Evolutionary conservation across 1,139 yeast genomes (phyloP), one percentile per base, ranked within the genome.

Genomic region (Diutina sp.): DNA sequence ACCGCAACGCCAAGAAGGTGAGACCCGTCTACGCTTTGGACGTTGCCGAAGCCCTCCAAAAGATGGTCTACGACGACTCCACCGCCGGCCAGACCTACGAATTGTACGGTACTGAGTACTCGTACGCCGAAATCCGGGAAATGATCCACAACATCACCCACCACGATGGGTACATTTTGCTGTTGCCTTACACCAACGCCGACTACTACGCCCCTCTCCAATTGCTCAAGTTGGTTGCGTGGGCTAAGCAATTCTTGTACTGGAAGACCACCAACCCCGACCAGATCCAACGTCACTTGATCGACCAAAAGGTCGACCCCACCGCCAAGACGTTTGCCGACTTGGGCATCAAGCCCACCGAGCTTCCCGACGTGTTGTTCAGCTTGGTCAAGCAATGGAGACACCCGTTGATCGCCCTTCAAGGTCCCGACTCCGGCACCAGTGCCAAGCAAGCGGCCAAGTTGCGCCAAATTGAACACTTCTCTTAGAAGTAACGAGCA

Each of bases 41-140:
- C 67, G 91, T 89, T 57, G 95, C 95, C 21, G 74, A 80, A 61
- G 96, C 88, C 8, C 75, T 89, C 63, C 95, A 87, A 71, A 78
- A 75, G 64, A 87, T 89, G 64, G 93, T 90, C 16, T 89, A 74
- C 68, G 93, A 89, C 69, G 96, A 89, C 69, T 74, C 88, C 56
- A 87, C 96, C 32, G 78, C 77, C 32, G 96, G 95, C 60, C 80
- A 87, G 71, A 79, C 87, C 56, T 89, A 70, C 69, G 96, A 89
- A 71, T 78, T 89, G 61, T 77, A 74, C 66, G 96, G 96, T n/a
- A 80, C 84, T 28, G 87, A 87, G 68, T 79, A 83, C 68, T 69
- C 84, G n/a, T 78, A 79, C 65, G 71, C 73, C 59, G 88, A 87
- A 68, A 78, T 89, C 60, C 79, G 90, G 70, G 84, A 82, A 65